A percentile compares a stretch with the other conserved stretches of the same genome.
These are phyloP conservation scores for Kalmusia sp. DNA, from an alignment of 2,329 filamentous ascomycete species.

Conservation along the genomic window DNA sequence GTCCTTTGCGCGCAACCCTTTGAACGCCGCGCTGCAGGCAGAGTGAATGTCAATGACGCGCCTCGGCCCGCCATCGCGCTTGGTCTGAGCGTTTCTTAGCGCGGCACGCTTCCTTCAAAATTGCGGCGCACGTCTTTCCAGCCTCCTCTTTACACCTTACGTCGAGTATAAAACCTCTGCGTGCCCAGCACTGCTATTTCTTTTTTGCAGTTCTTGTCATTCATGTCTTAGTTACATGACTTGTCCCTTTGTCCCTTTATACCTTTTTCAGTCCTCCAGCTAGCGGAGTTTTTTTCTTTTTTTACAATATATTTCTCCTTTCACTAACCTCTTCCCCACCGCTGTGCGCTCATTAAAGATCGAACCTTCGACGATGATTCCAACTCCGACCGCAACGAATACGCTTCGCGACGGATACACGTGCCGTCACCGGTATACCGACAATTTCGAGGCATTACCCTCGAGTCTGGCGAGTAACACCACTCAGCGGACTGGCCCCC, in stretches of 20 bases:
- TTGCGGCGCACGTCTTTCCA: background rate
- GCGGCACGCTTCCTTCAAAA: background rate
- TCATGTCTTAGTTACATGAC: background rate
- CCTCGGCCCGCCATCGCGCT: background rate
- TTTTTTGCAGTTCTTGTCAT: background rate
- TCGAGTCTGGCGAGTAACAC: background rate
- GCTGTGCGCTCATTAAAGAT: background rate
- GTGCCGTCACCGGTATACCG: background rate
- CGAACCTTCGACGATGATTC: background rate
- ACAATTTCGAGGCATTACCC: background rate
- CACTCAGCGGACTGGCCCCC: background rate
- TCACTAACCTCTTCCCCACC: background rate
- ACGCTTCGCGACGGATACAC: background rate
- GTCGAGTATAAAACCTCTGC: background rate
- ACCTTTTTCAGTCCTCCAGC: background rate
- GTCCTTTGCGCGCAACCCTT: background rate
- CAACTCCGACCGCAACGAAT: background rate
- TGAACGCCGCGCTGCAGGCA: background rate
- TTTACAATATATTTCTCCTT: background rate
- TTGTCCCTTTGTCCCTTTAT: background rate
- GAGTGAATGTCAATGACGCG: constrained; percentile 1
- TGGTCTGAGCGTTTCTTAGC: background rate
- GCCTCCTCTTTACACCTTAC: background rate
- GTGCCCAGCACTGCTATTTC: background rate
- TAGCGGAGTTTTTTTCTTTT: background rate